Conservation (phyloP, 805 yeast genomes). For the Maudiozyma turicensis region DNA sequence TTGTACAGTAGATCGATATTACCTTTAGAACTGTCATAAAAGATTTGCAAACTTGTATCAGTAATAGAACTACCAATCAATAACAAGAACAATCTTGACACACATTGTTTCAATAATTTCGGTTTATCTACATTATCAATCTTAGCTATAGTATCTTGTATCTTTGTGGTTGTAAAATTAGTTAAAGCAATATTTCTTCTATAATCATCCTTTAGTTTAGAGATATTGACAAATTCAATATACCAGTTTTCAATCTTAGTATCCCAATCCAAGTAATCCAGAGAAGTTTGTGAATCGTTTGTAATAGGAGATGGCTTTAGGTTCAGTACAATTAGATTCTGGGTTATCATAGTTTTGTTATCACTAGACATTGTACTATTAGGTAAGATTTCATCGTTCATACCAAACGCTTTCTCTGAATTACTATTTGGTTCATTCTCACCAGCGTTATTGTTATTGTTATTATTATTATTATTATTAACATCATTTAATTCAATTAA, state of each 20-base stretch:
- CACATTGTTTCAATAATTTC: constrained; percentile 16
- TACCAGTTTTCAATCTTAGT: constrained; percentile 28
- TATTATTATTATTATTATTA: constrained; percentile 2
- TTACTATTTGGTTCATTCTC: not conserved
- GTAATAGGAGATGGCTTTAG: not conserved
- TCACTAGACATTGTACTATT: not conserved
- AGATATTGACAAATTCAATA: constrained; percentile 24
- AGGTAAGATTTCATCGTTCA: no score
- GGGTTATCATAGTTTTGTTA: not conserved
- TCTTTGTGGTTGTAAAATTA: constrained; percentile 19
- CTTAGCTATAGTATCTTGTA: constrained; percentile 10
- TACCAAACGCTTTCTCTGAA: no score
- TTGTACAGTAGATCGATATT: constrained; percentile 50
- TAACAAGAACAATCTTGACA: constrained; percentile 66
- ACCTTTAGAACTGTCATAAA: constrained; percentile 30
- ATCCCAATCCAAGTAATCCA: constrained; percentile 5
- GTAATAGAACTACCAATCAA: constrained; percentile 57
- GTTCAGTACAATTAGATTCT: not conserved
- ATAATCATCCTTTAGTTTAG: constrained; percentile 23
- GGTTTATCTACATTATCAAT: constrained; percentile 13
- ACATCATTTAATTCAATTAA: constrained; percentile 24
- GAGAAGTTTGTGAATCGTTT: not conserved
- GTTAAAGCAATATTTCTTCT: constrained; percentile 16
- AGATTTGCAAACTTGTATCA: constrained; percentile 38
- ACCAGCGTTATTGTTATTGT: not conserved